Conservation (phyloP, 306 rosid species). For the Vigna radiata region DNA sequence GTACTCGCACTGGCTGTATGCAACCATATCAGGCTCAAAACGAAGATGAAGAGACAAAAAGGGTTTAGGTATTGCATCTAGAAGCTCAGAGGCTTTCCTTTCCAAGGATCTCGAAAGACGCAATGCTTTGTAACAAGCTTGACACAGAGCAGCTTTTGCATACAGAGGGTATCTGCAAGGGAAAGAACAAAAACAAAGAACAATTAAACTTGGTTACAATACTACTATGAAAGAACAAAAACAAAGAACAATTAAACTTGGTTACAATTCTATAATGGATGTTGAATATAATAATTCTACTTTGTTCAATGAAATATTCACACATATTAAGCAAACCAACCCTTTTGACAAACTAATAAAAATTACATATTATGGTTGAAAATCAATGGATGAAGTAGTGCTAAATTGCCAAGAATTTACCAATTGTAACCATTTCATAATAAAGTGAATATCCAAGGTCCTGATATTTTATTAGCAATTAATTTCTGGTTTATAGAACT, state of each 20-base stretch:
- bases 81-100: constrained; percentile 80
- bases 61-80: constrained; percentile 92
- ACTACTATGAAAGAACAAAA: background rate
- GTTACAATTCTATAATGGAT: constrained; percentile 10
- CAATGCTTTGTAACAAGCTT: constrained; percentile 89
- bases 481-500: background rate
- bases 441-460: constrained; percentile 6
- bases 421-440: constrained; percentile 14
- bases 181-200: background rate
- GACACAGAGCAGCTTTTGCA: constrained; percentile 94
- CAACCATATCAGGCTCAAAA: constrained; percentile 97
- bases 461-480: background rate
- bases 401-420: constrained; percentile 17
- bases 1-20: constrained; percentile 89
- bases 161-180: constrained; percentile 72
- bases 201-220: background rate
- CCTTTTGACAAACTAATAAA: constrained; percentile 22
- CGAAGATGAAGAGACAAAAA: constrained; percentile 92
- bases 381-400: constrained; percentile 11
- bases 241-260: background rate
- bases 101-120: constrained; percentile 79
- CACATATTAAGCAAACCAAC: constrained; percentile 2
- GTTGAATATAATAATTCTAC: background rate
- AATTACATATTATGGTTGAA: background rate
- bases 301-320: background rate